Conservation (phyloP, 129 eudicot species). For the Tanacetum coccineum region DNA sequence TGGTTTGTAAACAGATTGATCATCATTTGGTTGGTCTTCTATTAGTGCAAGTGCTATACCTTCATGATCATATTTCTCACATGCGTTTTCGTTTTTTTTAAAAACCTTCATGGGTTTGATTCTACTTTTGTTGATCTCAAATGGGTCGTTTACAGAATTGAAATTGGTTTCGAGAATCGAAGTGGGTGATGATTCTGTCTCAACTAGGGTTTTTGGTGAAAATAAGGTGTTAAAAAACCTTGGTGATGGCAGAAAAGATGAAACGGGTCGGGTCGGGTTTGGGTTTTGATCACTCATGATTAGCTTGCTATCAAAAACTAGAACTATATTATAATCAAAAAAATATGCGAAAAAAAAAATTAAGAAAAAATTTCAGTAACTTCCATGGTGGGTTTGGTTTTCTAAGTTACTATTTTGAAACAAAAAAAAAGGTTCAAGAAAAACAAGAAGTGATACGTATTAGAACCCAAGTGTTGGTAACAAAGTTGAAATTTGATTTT, state of each 20-base stretch:
- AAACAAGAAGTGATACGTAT: slow-evolving; percentile 38
- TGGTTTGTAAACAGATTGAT: slow-evolving; percentile 18
- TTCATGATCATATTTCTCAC: slow-evolving; percentile 47
- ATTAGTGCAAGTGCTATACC: slow-evolving; percentile 57
- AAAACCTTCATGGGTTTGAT: slow-evolving; percentile 35
- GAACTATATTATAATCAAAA: not conserved
- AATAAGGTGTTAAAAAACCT: slow-evolving; percentile 48
- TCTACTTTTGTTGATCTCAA: slow-evolving; percentile 30
- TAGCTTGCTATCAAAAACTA: not conserved
- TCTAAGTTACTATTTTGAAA: not conserved
- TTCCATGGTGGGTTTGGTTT: slow-evolving; percentile 20
- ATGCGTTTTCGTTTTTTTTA: slow-evolving; percentile 28
- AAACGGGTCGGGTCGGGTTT: slow-evolving; percentile 27
- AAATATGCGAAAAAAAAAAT: not conserved
- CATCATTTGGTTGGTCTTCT: slow-evolving; percentile 37
- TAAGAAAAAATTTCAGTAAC: slow-evolving; percentile 12
- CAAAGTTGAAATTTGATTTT: slow-evolving; percentile 30
- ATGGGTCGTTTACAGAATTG: slow-evolving; percentile 47
- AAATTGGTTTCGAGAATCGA: slow-evolving; percentile 59
- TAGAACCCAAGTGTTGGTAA: slow-evolving; percentile 36
- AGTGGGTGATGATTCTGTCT: slow-evolving; percentile 61
- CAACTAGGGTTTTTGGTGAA: slow-evolving; percentile 41
- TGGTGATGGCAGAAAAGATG: slow-evolving; percentile 60
- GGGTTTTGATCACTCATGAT: slow-evolving; percentile 23
- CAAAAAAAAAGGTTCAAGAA: slow-evolving; percentile 8